Evolutionary conservation across 2,329 filamentous ascomycete genomes (phyloP), one percentile per base, ranked within the genome.

Genomic region (Basipetospora chlamydospora): DNA sequence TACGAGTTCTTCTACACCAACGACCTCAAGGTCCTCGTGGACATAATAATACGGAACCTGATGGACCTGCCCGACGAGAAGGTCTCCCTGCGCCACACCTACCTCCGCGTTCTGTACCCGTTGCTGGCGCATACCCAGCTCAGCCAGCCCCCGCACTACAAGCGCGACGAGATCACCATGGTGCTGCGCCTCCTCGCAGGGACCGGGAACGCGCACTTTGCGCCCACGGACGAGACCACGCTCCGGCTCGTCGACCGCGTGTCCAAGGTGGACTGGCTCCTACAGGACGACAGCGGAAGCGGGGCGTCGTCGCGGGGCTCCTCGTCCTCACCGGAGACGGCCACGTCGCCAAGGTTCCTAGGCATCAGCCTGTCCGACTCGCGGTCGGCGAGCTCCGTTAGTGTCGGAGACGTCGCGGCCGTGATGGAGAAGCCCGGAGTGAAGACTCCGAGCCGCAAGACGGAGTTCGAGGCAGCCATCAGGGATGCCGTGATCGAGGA

Each of bases 1-100:
- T 85, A 90, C 55, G 90, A 98, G 59, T 98, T 96, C 58, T 98
- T 98, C 53, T 98, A 96, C 57, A 95, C 86, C 20, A 98, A 98
- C 53, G 90, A 98, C 51, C 67, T 98, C 21, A 82, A 85, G 40
- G 90, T 98, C 4, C 71, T 98, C 12, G 69, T 96, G 32, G 90
- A 98, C 51, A 90, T 98, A 44, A 86, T 98, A 40, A 84, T 98
- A 42, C 82, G 90, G 29, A 98, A 98, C 50, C 66, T 98, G n/a
- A 76, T 96, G 49, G 90, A 98, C 53, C 66, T 98, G 7, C 90
- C 92, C 0, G 80, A 88, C 49, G 88, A 94, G 52, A 76, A 73
- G 42, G 64, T 67, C 43, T 67, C 74, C 13, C 63, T 98, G 39
- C 75, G 88, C 26, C 90, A 98, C 55, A 98, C 90, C 4, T 98